Percentiles rank a stretch among this genome's conserved stretches.
Evolutionary conservation across 1,284 basidiomycete species (phyloP).

Genomic region (Exobasidium rhododendri): DNA sequence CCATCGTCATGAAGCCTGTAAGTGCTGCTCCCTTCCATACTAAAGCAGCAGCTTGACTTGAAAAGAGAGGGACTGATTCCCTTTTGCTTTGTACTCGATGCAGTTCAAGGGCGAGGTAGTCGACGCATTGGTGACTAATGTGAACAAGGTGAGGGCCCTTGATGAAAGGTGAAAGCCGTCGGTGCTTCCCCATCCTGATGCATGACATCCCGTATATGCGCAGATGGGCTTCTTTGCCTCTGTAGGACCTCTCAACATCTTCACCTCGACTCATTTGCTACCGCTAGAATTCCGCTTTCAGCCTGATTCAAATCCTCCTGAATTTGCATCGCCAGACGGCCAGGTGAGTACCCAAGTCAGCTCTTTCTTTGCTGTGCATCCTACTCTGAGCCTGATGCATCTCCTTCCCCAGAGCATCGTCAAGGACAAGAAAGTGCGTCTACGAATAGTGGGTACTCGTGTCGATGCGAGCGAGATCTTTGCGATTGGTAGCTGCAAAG

Average conservation of each 20-base stretch:
- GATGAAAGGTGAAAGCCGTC: slow-evolving; percentile 62
- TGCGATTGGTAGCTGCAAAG: slow-evolving; percentile 12
- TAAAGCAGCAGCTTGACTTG: too few relatives aligned
- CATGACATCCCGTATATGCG: too few relatives aligned
- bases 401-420: slow-evolving; percentile 57
- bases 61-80: background rate
- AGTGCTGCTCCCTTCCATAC: slow-evolving; percentile 17
- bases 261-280: slow-evolving; percentile 80
- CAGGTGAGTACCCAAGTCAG: slow-evolving; percentile 9
- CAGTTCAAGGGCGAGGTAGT: slow-evolving; percentile 95
- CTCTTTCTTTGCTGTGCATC: background rate
- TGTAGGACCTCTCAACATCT: slow-evolving; percentile 69
- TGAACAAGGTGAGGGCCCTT: slow-evolving; percentile 72
- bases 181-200: too few relatives aligned
- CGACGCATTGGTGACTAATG: slow-evolving; percentile 90
- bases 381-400: background rate
- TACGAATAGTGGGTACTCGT: slow-evolving; percentile 94
- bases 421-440: slow-evolving; percentile 83
- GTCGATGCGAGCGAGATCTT: slow-evolving; percentile 92
- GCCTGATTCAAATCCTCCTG: slow-evolving; percentile 51
- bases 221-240: slow-evolving; percentile 96
- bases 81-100: slow-evolving; percentile 49
- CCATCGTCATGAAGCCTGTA: slow-evolving; percentile 49
- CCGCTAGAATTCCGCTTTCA: slow-evolving; percentile 60
- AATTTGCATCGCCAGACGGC: slow-evolving; percentile 36